Evolutionary conservation across 192 early-diverging fungal species (phyloP).

Genomic region (Ramicandelaber brevisporus): DNA sequence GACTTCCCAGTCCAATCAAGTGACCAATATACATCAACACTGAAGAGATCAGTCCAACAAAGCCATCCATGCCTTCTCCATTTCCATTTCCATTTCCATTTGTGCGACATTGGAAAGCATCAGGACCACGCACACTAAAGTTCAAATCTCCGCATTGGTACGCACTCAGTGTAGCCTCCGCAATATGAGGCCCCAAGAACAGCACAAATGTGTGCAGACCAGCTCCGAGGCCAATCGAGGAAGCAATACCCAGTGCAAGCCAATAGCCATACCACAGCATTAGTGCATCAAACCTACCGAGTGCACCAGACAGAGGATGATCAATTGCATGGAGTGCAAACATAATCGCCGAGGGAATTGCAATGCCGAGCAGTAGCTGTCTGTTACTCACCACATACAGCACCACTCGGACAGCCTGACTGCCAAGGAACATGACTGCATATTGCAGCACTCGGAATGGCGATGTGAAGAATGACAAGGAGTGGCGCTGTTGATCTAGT

Average conservation of each 20-base stretch:
- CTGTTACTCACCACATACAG: conserved; percentile 4
- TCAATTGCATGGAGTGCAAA: not conserved
- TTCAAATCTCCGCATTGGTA: conserved; percentile 48
- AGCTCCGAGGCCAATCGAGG: conserved; percentile 79
- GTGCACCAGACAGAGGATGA: conserved; percentile 9
- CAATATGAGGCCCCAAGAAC: conserved; percentile 81
- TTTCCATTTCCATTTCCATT: too few relatives aligned
- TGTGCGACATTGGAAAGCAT: conserved; percentile 25
- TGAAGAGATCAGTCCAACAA: not conserved
- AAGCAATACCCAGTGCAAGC: conserved; percentile 60
- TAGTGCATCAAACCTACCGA: conserved; percentile 31
- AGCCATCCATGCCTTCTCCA: not conserved
- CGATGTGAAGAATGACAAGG: conserved; percentile 12
- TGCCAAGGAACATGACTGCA: conserved; percentile 11
- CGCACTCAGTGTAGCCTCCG: conserved; percentile 67
- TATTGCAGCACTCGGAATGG: conserved; percentile 19
- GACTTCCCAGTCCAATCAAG: not conserved
- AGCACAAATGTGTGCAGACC: conserved; percentile 88
- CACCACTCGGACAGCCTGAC: conserved; percentile 4
- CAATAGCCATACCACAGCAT: conserved; percentile 74
- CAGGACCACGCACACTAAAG: conserved; percentile 42
- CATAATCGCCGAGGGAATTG: not conserved
- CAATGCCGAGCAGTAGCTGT: not conserved
- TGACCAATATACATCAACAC: not conserved
- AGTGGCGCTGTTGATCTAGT: too few relatives aligned